Base-by-base conservation (phyloP, 345 rosid genomes). In the Turnera subulata region DNA sequence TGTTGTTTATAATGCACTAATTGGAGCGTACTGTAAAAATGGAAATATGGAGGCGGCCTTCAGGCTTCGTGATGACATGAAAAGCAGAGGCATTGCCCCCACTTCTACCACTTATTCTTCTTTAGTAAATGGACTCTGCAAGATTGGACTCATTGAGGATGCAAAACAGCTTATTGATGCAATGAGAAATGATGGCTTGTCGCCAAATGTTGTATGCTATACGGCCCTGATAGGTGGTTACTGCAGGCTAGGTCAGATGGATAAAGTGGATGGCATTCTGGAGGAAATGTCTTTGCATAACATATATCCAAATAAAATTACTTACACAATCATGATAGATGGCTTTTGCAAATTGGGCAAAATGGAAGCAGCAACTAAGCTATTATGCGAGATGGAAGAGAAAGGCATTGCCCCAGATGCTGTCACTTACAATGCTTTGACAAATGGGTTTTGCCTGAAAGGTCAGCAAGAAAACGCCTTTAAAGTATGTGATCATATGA, bases 221-320 rank as follows among this genome's bases (percentile, higher is more conserved):
- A 84, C 97, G 59, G 75, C 88, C 51, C 75, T 89, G 60, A 75
- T 89, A 47, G 80, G 80, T 68, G 95, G 95, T 61, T 86, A 81
- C 67, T 75, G 86, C 68, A 84, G 70, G 61, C 63, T 82, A 56
- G 88, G 88, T 51, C 81, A 76, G 80, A 81, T 84, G 90, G 79
- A 76, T 54, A 74, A 79, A 70, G 86, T 61, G 55, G 69, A 59
- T 64, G 60, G 32, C 35, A 37, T 84, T 63, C 61, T 81, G 73
- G 76, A 56, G 66, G 92, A 86, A 69, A 89, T 89, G 95, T 59
- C 68, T 58, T 73, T 56, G 1, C 63, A 67, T 64, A 59, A 69
- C 50, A 60, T 89, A 62, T 58, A 62, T 46, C 92, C 95, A 25
- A 86, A 89, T 68, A 86, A 81, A 74, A 62, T 86, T 52, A 89